Evolutionary conservation across 208 protist genomes (phyloP), one percentile per base, ranked within the genome.

Genomic region (Crithidia bombi): DNA sequence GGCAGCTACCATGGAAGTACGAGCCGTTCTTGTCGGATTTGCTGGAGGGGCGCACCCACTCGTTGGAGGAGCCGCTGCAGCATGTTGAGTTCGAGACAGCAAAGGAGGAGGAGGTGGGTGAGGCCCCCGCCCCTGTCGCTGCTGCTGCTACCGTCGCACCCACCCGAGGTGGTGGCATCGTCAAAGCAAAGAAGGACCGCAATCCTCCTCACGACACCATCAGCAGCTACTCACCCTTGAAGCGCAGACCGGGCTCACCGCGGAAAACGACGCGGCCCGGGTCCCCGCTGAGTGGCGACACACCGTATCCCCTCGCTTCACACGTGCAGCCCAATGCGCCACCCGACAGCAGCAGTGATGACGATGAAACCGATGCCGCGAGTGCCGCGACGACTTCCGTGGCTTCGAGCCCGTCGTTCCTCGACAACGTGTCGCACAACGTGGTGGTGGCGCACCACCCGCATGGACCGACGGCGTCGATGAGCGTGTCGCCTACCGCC

Each of bases 1-100:
- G 71, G 14, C 81, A 87, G 56, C 62, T 87, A n/a, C 85, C 85
- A 21, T 90, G 85, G 85, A 77, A 71, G 58, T 90, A 87, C 56
- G 81, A 87, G 57, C 81, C 78, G n/a, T 68, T 64, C 14, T 17
- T 84, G 46, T 81, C 69, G n/a, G 36, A 74, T 41, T 17, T 85
- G 26, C 49, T 83, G 41, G 59, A 56, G 33, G 62, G 69, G 5
- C 52, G 52, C 23, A 26, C 12, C 52, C 25, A 30, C 11, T 25
- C 51, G 2, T 32, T 71, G 41, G 49, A 57, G 15, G 49, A 43
- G 9, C 11, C 49, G 28, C 50, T 19, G 14, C 54, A 57, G 23
- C 41, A 69, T 6, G 54, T 15, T n/a, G 25, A 36, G 17, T 2
- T 6, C 3, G 46, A 63, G 21, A 33, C 32, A 12, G 1, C 38